Percentiles rank a stretch among this genome's conserved stretches.
Evolutionary conservation across 345 rosid species (phyloP).

Genomic region (Adansonia digitata): DNA sequence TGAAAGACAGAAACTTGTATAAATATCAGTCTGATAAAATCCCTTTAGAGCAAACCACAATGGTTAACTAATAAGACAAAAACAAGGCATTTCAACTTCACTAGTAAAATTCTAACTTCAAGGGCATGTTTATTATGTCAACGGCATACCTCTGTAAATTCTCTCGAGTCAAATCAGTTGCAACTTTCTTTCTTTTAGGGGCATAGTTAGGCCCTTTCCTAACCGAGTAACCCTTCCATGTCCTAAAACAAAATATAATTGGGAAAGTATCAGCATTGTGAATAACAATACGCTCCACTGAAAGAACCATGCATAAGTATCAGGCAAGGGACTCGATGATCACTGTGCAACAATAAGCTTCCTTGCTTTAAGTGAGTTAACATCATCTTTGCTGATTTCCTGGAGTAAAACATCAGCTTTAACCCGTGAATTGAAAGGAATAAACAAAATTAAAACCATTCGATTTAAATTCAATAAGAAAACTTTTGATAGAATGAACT

Average conservation of each 20-base stretch:
- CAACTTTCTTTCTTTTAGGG: constrained; percentile 62
- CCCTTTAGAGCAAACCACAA: background rate
- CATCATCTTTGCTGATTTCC: constrained; percentile 55
- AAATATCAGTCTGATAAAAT: background rate
- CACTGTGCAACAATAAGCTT: constrained; percentile 72
- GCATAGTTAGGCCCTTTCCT: constrained; percentile 81
- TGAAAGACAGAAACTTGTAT: constrained; percentile 22
- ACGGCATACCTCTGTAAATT: constrained; percentile 62
- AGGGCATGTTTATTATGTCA: background rate
- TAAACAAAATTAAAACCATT: background rate
- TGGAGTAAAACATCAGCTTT: constrained; percentile 25
- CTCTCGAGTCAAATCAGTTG: constrained; percentile 89
- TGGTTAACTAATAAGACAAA: background rate
- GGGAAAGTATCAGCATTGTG: background rate
- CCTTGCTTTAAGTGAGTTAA: constrained; percentile 64
- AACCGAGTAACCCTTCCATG: constrained; percentile 79
- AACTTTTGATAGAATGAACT: background rate
- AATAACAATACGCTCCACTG: background rate
- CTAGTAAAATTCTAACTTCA: background rate
- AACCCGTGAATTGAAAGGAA: background rate
- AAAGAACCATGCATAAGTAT: background rate
- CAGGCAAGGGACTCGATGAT: constrained; percentile 14
- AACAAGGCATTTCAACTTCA: background rate
- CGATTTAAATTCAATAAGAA: background rate
- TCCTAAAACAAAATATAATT: constrained; percentile 31